phyloP scores from a whole-genome alignment of 331 rosid genomes.

The Ulmus americana region DNA sequence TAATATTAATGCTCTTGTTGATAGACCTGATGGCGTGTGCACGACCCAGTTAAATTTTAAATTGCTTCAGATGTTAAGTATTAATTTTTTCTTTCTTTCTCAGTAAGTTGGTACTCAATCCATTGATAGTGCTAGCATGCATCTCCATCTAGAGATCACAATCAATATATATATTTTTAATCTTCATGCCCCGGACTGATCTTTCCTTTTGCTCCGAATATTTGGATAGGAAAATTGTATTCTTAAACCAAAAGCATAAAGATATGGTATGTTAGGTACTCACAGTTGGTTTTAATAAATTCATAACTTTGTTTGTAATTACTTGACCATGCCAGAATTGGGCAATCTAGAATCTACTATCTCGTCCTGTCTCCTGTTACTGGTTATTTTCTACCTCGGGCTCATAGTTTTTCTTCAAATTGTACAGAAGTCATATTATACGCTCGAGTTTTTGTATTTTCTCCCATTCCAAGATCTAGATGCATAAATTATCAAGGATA shows the following conservation, averaged over 20 bases:
- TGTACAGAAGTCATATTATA: background rate
- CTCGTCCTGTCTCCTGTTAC: background rate
- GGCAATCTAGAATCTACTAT: background rate
- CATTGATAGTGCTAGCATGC: background rate
- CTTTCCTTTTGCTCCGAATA: background rate
- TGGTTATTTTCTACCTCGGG: background rate
- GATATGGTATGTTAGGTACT: background rate
- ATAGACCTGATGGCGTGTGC: background rate
- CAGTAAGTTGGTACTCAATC: background rate
- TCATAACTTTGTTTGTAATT: background rate
- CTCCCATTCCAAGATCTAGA: background rate
- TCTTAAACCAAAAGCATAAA: background rate
- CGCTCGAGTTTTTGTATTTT: background rate
- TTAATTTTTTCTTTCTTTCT: background rate
- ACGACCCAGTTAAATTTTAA: background rate
- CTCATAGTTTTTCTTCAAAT: background rate
- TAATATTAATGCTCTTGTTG: conserved; percentile 15
- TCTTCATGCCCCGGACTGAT: background rate
- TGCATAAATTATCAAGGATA: background rate
- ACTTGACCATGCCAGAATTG: background rate
- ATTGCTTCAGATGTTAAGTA: background rate
- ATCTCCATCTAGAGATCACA: background rate
- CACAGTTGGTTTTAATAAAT: conserved; percentile 1
- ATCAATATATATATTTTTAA: background rate
- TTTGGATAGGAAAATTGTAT: background rate